phyloP scores from a whole-genome alignment of 2,329 filamentous ascomycete species.

The Neonectria coccinea region DNA sequence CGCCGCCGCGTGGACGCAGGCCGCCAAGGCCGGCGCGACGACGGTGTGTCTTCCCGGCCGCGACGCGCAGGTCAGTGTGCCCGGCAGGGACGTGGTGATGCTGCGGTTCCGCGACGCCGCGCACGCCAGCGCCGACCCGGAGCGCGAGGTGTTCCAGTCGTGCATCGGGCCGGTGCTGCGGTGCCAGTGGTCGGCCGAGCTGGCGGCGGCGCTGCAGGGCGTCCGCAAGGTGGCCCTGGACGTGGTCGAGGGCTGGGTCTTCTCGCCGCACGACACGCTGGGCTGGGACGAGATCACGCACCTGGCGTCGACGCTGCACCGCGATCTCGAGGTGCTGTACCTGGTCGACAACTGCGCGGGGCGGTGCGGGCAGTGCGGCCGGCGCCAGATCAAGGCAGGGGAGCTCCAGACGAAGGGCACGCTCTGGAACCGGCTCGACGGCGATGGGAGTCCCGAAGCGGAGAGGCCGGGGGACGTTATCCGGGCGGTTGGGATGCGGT shows the following conservation, averaged over 20 bases:
- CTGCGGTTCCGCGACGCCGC: constrained; percentile 42
- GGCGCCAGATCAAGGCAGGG: constrained; percentile 18
- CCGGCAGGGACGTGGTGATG: constrained; percentile 46
- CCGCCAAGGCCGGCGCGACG: constrained; percentile 27
- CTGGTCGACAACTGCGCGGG: constrained; percentile 47
- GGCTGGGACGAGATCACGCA: constrained; percentile 46
- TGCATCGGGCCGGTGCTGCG: constrained; percentile 44
- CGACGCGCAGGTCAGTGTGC: constrained; percentile 38
- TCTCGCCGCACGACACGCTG: constrained; percentile 28
- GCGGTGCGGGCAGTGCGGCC: constrained; percentile 40
- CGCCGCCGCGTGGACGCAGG: constrained; percentile 23
- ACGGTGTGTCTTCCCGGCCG: constrained; percentile 44
- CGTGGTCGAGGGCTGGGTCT: constrained; percentile 44
- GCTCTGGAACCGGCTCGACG: constrained; percentile 42
- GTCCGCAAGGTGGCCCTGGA: constrained; percentile 47
- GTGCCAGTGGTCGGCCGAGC: constrained; percentile 46
- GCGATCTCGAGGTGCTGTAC: constrained; percentile 47
- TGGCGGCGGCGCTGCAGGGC: constrained; percentile 41
- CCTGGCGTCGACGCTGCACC: constrained; percentile 47
- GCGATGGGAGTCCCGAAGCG: constrained; percentile 29
- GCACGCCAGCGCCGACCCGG: constrained; percentile 20
- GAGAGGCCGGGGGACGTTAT: constrained; percentile 46
- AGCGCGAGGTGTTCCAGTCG: constrained; percentile 35
- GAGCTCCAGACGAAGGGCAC: constrained; percentile 34
- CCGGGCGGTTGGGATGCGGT: constrained; percentile 45